Base-by-base conservation (phyloP, 345 rosid species). In the Cochlearia excelsa region DNA sequence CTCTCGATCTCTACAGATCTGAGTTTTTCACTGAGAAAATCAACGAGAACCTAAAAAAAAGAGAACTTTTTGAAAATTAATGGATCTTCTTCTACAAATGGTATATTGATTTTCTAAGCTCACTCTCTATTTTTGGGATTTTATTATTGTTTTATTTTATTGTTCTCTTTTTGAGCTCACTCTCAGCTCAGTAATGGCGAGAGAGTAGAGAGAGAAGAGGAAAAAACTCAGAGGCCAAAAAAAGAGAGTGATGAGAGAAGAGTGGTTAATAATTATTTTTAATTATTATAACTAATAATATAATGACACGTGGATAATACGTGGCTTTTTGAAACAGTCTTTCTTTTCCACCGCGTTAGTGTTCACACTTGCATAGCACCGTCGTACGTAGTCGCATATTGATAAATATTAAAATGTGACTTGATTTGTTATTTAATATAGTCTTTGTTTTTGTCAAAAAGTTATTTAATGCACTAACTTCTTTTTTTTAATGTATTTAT, bases 51-150 rank as follows among this genome's bases (percentile, higher is more conserved):
- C 23, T 16, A 11, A 34, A 33, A 7, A 31, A 6, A 9, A 44
- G 33, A n/a, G 5, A 7, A 0, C 4, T 16, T 11, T 63, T 11
- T 1, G 6, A 50, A 58, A 5, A 47, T 49, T 33, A 49, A 47
- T 35, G 65, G 72, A 84, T 84, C 84, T 78, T 78, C 81, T 62
- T 79, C 85, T 77, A 82, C 65, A 63, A 23, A 51, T 70, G 54
- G 74, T 56, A 57, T 34, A 49, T 46, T 43, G 62, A 48, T 56
- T 57, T 53, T 63, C 64, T 63, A 16, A 16, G 23, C 23, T 61
- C 62, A 33, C 60, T 51, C 34, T 16, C 1, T 47, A 3, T 41
- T 31, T 27, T 16, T 16, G 23, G 23, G 23, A 16, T 16, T 16
- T 16, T 16, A 16, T 16, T 16, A 16, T 39, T 46, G 9, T 33